Percentiles rank a stretch among this genome's conserved stretches.
Conservation (phyloP, 2,329 filamentous ascomycete genomes). For the Cladobotryum mycophilum region DNA sequence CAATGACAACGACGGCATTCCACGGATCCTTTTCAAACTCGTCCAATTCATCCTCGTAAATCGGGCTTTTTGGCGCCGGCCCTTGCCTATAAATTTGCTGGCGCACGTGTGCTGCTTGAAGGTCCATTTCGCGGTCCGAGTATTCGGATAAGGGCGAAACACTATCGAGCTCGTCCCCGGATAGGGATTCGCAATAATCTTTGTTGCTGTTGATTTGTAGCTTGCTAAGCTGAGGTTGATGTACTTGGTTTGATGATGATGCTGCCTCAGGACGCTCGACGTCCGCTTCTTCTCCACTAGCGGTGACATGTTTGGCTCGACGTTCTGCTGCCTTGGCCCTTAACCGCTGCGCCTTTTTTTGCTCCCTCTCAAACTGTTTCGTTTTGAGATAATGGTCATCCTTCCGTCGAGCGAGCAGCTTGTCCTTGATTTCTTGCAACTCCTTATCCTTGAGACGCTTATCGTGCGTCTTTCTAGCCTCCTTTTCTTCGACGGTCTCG, state of each 20-base stretch:
- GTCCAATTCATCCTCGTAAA: slow-evolving; percentile 39
- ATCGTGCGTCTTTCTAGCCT: slow-evolving; percentile 39
- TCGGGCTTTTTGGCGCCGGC: slow-evolving; percentile 3
- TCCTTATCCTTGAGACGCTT: slow-evolving; percentile 35
- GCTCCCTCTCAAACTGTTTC: slow-evolving; percentile 30
- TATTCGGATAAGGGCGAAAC: slow-evolving; percentile 33
- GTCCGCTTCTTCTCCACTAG: not conserved
- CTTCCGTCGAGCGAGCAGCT: slow-evolving; percentile 36
- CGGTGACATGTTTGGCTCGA: slow-evolving; percentile 14
- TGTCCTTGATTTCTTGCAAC: slow-evolving; percentile 30
- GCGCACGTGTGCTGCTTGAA: slow-evolving; percentile 20
- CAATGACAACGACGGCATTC: slow-evolving; percentile 58
- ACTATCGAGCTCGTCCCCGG: slow-evolving; percentile 22
- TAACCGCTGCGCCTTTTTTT: slow-evolving; percentile 43
- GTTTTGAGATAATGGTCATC: slow-evolving; percentile 30
- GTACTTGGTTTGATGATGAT: not conserved
- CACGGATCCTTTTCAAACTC: slow-evolving; percentile 53
- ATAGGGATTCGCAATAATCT: slow-evolving; percentile 17
- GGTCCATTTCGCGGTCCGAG: slow-evolving; percentile 34
- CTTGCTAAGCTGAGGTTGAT: not conserved
- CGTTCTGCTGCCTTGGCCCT: slow-evolving; percentile 63
- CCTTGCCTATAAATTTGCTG: slow-evolving; percentile 6
- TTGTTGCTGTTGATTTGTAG: not conserved
- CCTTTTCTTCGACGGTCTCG: slow-evolving; percentile 44
- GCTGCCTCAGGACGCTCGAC: not conserved